A percentile compares a stretch with the other conserved stretches of the same genome.
phyloP scores from a whole-genome alignment of 345 rosid genomes.

The Hypericum androsaemum region DNA sequence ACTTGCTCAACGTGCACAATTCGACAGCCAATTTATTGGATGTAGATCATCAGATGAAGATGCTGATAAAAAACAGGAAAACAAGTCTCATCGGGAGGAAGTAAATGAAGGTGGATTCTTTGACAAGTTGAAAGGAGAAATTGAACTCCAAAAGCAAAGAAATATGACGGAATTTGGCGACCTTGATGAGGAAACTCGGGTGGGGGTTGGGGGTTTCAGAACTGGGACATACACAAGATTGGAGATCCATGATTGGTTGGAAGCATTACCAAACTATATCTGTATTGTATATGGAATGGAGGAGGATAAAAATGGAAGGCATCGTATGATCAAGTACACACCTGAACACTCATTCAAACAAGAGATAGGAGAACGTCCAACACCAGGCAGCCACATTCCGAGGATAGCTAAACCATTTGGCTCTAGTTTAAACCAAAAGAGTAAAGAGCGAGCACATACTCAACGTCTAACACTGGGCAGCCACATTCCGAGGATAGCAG shows the following conservation, averaged over 20 bases:
- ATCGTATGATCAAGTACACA: conserved; percentile 92
- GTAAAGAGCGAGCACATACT: too few relatives aligned
- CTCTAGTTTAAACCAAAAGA: too few relatives aligned
- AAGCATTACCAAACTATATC: conserved; percentile 85
- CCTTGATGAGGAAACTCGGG: conserved; percentile 65
- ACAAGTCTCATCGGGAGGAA: conserved; percentile 31
- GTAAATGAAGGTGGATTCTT: conserved; percentile 48
- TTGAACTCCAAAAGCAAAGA: too few relatives aligned
- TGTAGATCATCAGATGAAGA: conserved; percentile 57
- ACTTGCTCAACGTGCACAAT: conserved; percentile 67
- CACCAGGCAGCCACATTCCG: too few relatives aligned
- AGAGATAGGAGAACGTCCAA: too few relatives aligned
- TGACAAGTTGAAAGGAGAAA: conserved; percentile 76
- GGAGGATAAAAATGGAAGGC: conserved; percentile 80
- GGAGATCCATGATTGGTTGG: conserved; percentile 85
- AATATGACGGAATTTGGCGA: conserved; percentile 67
- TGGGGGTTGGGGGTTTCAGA: conserved; percentile 80
- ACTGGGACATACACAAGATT: too few relatives aligned
- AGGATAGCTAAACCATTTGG: too few relatives aligned
- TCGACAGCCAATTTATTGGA: conserved; percentile 50
- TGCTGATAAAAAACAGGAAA: conserved; percentile 34
- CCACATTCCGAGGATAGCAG: too few relatives aligned
- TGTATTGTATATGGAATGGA: conserved; percentile 68
- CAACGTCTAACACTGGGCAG: too few relatives aligned
- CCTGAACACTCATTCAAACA: too few relatives aligned